Conservation (phyloP, 2,329 filamentous ascomycete genomes). For the Chaetomium olivaceum region DNA sequence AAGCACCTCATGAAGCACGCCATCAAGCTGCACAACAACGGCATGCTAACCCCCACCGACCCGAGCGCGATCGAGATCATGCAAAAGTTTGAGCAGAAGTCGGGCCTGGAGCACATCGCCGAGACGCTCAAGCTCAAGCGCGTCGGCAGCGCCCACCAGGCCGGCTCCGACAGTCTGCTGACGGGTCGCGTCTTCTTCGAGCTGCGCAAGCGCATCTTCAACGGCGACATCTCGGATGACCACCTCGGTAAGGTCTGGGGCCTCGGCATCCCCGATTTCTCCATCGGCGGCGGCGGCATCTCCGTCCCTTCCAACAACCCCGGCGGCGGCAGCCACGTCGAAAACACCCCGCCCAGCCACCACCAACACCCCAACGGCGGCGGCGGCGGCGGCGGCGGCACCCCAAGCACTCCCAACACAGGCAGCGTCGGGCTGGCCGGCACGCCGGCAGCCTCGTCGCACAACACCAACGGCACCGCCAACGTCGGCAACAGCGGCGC, state of each 20-base stretch:
- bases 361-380: constrained; percentile 30
- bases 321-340: constrained; percentile 23
- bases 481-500: background rate
- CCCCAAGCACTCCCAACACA: constrained; percentile 66
- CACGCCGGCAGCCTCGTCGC: constrained; percentile 59
- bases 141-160: constrained; percentile 84
- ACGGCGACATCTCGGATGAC: constrained; percentile 75
- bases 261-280: constrained; percentile 70
- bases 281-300: constrained; percentile 37
- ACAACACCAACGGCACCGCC: constrained; percentile 54
- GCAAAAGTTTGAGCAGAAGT: constrained; percentile 84
- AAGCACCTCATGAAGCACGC: constrained; percentile 96
- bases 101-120: constrained; percentile 88
- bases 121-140: constrained; percentile 90
- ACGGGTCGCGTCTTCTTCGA: constrained; percentile 96
- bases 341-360: constrained; percentile 37
- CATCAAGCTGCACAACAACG: constrained; percentile 66
- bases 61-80: constrained; percentile 71
- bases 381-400: constrained; percentile 34
- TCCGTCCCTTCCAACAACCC: constrained; percentile 25
- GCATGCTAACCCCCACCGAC: constrained; percentile 63
- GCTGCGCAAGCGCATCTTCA: constrained; percentile 85
- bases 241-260: constrained; percentile 93
- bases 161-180: constrained; percentile 88
- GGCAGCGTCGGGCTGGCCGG: constrained; percentile 50